These are phyloP conservation scores for Fusarium nisikadoi DNA, from an alignment of 2,329 filamentous ascomycete genomes.

Conservation along the genomic window DNA sequence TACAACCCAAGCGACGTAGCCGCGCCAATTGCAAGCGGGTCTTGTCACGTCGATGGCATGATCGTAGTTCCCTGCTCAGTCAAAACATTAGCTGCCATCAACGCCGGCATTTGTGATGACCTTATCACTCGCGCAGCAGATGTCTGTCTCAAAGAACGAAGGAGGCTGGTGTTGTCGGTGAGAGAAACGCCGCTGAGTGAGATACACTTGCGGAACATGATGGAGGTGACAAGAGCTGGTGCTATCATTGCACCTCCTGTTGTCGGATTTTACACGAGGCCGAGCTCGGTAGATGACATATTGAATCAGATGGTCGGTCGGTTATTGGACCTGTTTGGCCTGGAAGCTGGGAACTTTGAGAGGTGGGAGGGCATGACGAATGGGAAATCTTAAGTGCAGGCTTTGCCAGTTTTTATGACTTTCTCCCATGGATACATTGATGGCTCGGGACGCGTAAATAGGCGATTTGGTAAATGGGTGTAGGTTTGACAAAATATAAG, in stretches of 20 bases:
- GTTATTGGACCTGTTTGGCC: conserved; percentile 17
- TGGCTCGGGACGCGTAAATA: too few relatives aligned
- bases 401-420: background rate
- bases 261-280: conserved; percentile 11
- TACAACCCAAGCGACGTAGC: conserved; percentile 57
- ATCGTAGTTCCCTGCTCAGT: conserved; percentile 15
- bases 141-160: conserved; percentile 19
- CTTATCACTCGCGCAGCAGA: conserved; percentile 17
- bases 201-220: conserved; percentile 26
- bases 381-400: background rate
- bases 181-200: conserved; percentile 17
- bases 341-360: conserved; percentile 10
- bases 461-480: background rate
- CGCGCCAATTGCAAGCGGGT: conserved; percentile 41
- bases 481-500: background rate
- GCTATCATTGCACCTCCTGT: conserved; percentile 24
- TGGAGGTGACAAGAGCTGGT: conserved; percentile 2
- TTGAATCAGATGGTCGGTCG: conserved; percentile 23
- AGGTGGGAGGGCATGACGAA: conserved; percentile 4
- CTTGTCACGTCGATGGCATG: conserved; percentile 23
- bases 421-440: background rate
- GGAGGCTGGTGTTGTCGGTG: background rate
- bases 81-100: conserved; percentile 11
- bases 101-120: conserved; percentile 7
- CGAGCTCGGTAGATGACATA: conserved; percentile 7